A percentile compares a stretch with the other conserved stretches of the same genome.
Conservation (phyloP, 805 yeast genomes). For the Hanseniaspora occidentalis region DNA sequence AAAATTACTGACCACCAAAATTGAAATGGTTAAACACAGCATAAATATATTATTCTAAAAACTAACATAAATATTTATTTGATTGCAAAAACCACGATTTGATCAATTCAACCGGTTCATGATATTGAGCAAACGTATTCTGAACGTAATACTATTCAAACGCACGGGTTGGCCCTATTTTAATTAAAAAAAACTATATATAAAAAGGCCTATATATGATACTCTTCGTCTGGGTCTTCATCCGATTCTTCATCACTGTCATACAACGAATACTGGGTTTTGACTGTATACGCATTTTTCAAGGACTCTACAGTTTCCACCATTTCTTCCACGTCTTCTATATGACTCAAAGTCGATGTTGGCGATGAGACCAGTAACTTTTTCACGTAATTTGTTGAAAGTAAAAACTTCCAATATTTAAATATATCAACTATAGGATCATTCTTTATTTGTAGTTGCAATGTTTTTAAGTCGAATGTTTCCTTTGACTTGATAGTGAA, state of each 20-base stretch:
- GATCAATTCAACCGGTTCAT: too few species aligned
- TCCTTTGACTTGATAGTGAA: background rate
- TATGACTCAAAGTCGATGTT: background rate
- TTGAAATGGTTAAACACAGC: too few species aligned
- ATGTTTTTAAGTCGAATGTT: background rate
- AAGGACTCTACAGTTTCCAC: slow-evolving; percentile 3
- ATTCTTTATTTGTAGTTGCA: slow-evolving; percentile 2
- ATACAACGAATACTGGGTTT: slow-evolving; percentile 2
- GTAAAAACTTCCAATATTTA: slow-evolving; percentile 5
- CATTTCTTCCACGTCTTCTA: slow-evolving; percentile 1
- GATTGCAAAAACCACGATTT: too few species aligned
- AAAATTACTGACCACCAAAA: too few species aligned
- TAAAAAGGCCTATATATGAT: too few species aligned
- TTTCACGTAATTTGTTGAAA: slow-evolving; percentile 1
- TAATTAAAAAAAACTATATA: too few species aligned
- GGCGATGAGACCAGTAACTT: background rate
- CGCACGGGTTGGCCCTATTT: too few species aligned
- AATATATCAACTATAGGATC: slow-evolving; percentile 2
- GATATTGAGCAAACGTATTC: too few species aligned
- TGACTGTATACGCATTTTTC: slow-evolving; percentile 2
- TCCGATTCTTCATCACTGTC: slow-evolving; percentile 3
- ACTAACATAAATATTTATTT: too few species aligned
- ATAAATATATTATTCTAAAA: too few species aligned
- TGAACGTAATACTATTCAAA: too few species aligned
- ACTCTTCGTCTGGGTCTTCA: background rate